Base-by-base conservation (phyloP, 257 asterid species). In the Lavandula angustifolia region DNA sequence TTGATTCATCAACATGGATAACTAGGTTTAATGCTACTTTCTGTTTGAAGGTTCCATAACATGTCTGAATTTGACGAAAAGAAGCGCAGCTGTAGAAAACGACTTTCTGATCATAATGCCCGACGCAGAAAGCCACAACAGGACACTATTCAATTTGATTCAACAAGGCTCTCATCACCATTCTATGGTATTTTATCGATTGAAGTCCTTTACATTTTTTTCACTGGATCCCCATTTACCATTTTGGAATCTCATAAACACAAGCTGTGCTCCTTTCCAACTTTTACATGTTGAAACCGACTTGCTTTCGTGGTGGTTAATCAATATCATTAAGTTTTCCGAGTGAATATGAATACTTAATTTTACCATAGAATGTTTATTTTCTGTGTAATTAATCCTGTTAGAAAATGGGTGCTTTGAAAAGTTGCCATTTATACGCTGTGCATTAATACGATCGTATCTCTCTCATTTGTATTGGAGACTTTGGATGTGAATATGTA, bases 41-140 rank as follows among this genome's bases (percentile, higher is more conserved):
- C 37, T 63, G 12, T 29, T 32, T 69, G 72, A 76, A 92, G 99
- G 97, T 92, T 92, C 87, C 99, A 92, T 76, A 76, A 79, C 68
- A 69, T 89, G 78, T 66, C 85, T 5, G 96, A 87, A 35, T 92
- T 92, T 73, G 99, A 92, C 61, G 95, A 84, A 4, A 89, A 78
- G 81, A 92, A 92, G 82, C 86, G 99, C 60, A 92, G 99, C 79
- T 92, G 99, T 73, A 77, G 99, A 40, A 82, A 91, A 72, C 77
- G 96, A 68, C 97, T 92, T 44, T 81, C 87, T 69, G 97, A 92
- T 79, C 99, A 92, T 74, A 92, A 92, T 76, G 91, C 96, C 47
- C 79, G 98, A 10, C 95, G 98, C 56, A 87, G 98, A 70, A 92
- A 89, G 77, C 95, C 96, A 17, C 88, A 78, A 60, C 94, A 79